Conservation (phyloP, 1,284 basidiomycete species). For the Moesziomyces parantarcticus region DNA sequence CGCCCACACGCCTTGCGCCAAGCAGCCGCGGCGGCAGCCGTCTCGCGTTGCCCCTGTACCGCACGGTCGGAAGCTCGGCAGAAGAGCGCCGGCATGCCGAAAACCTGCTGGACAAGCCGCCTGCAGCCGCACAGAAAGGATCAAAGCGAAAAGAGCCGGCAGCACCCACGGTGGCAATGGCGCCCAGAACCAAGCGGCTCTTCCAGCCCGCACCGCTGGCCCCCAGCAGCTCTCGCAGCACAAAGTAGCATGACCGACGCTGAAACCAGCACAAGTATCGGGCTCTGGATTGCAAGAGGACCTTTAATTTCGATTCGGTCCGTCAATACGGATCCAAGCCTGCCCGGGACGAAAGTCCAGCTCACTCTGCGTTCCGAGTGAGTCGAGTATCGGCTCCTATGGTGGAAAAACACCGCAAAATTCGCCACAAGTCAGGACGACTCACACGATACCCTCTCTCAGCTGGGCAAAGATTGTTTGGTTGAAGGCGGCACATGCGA, state of each 20-base stretch:
- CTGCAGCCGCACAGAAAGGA: not conserved
- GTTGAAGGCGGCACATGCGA: no score
- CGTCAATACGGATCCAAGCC: no score
- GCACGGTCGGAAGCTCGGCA: constrained; percentile 23
- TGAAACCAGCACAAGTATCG: no score
- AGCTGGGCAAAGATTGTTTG: no score
- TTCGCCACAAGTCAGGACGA: no score
- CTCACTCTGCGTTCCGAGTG: no score
- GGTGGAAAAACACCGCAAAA: no score
- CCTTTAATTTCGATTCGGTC: no score
- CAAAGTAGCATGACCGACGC: not conserved
- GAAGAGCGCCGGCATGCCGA: constrained; percentile 32
- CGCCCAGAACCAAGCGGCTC: constrained; percentile 8
- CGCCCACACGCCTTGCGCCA: constrained; percentile 20
- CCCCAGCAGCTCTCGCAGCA: not conserved
- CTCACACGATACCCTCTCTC: no score
- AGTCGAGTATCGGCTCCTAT: no score
- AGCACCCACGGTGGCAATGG: not conserved
- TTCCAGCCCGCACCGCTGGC: constrained; percentile 18
- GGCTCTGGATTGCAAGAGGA: no score
- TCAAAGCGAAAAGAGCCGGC: not conserved
- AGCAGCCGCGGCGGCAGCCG: constrained; percentile 15
- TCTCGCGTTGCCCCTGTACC: constrained; percentile 34
- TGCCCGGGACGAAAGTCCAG: no score
- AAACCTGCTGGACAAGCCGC: constrained; percentile 2